phyloP scores from a whole-genome alignment of 345 rosid genomes.

The Erucastrum elatum region DNA sequence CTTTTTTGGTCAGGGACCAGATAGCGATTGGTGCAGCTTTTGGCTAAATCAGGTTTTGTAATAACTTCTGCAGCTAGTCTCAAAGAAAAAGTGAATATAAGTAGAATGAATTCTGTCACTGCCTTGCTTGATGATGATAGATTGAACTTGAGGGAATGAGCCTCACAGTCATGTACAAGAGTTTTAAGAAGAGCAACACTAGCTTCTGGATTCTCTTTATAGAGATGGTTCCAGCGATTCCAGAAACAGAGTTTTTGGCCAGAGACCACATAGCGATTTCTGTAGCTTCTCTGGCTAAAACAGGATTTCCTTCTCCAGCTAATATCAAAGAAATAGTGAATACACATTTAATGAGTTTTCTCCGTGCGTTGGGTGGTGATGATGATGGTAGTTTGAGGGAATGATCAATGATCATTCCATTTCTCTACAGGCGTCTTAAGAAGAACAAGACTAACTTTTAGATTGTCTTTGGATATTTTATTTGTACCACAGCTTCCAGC shows the following conservation, averaged over 20 bases:
- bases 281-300: background rate
- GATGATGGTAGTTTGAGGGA: background rate
- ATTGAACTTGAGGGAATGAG: background rate
- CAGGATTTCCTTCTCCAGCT: background rate
- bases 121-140: background rate
- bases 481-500: background rate
- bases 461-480: background rate
- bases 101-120: background rate
- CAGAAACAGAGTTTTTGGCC: conserved; percentile 52
- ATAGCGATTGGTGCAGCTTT: background rate
- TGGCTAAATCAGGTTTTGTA: background rate
- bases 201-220: background rate
- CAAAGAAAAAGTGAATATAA: background rate
- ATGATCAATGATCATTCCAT: background rate
- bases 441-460: background rate
- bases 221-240: conserved; percentile 47
- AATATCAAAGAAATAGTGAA: background rate
- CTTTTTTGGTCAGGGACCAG: background rate
- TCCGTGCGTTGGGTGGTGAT: background rate
- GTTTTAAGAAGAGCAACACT: background rate
- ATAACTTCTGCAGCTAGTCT: background rate
- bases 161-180: background rate
- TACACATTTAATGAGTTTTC: background rate
- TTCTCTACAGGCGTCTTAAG: background rate
- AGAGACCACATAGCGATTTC: background rate